phyloP scores from a whole-genome alignment of 2,329 filamentous ascomycete genomes.

The Aspergillus viridinutans region DNA sequence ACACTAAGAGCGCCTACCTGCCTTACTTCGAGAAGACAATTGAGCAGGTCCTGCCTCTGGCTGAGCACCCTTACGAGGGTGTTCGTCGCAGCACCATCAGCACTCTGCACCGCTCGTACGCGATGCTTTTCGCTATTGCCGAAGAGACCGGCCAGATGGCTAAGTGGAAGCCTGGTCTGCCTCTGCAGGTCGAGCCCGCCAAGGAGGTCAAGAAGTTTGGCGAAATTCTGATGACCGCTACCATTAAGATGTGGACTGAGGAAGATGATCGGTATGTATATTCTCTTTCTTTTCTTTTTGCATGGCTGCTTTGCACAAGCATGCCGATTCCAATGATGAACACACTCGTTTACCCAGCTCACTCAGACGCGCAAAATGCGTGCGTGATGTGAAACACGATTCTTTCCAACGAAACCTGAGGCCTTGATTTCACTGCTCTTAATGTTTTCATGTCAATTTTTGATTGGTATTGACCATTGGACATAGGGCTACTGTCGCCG shows the following conservation, averaged over 20 bases:
- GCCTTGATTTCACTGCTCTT: conserved; percentile 28
- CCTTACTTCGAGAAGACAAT: conserved; percentile 88
- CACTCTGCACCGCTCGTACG: conserved; percentile 89
- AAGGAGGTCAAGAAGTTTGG: conserved; percentile 78
- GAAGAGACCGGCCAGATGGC: conserved; percentile 70
- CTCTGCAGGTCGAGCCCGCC: conserved; percentile 73
- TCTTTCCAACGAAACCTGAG: conserved; percentile 43
- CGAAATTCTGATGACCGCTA: conserved; percentile 78
- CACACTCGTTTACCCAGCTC: conserved; percentile 94
- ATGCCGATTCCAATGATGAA: conserved; percentile 65
- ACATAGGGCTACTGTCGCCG: conserved; percentile 75
- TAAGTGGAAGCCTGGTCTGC: conserved; percentile 88
- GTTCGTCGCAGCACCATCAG: conserved; percentile 88
- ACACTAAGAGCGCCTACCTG: conserved; percentile 74
- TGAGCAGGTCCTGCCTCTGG: conserved; percentile 71
- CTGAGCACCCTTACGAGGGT: conserved; percentile 87
- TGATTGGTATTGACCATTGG: conserved; percentile 40
- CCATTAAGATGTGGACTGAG: conserved; percentile 79
- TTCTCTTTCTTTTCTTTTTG: conserved; percentile 16
- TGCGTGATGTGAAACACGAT: conserved; percentile 85
- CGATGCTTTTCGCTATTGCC: conserved; percentile 81
- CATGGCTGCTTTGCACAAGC: neutral
- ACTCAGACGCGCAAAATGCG: conserved; percentile 85
- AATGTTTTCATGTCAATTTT: conserved; percentile 13
- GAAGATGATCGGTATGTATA: conserved; percentile 85